A percentile compares a stretch with the other conserved stretches of the same genome.
phyloP scores from a whole-genome alignment of 1,284 basidiomycete species.

The Wolfiporia cocos region DNA sequence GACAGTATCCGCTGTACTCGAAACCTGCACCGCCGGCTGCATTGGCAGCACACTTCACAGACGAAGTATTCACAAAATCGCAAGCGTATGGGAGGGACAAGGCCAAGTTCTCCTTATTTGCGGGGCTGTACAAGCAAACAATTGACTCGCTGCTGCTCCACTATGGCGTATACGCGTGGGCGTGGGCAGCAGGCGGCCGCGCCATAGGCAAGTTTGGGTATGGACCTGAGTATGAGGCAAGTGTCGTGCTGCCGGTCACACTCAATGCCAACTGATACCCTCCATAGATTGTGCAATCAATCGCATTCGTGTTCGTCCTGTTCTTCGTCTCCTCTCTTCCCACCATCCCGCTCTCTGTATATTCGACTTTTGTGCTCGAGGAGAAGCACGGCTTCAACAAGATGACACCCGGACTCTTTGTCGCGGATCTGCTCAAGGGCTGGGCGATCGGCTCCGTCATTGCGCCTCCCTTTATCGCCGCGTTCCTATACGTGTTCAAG shows the following conservation, averaged over 20 bases:
- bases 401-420: constrained; percentile 70
- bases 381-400: constrained; percentile 98
- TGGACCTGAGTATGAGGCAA: constrained; percentile 61
- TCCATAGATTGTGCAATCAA: constrained; percentile 74
- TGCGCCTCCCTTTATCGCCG: constrained; percentile 85
- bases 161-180: constrained; percentile 74
- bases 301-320: constrained; percentile 70
- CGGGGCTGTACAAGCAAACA: constrained; percentile 67
- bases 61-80: constrained; percentile 80
- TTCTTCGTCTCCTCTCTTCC: constrained; percentile 66
- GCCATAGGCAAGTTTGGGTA: constrained; percentile 51
- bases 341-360: constrained; percentile 69
- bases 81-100: constrained; percentile 92
- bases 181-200: constrained; percentile 62
- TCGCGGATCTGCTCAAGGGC: constrained; percentile 77
- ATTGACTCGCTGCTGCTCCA: constrained; percentile 72
- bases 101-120: constrained; percentile 76
- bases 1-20: constrained; percentile 83
- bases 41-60: constrained; percentile 67
- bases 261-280: neutral
- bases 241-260: constrained; percentile 14
- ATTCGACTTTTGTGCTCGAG: constrained; percentile 92
- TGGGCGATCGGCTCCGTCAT: constrained; percentile 71
- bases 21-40: constrained; percentile 74
- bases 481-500: constrained; percentile 85